Percentiles rank a stretch among this genome's conserved stretches.
phyloP scores from a whole-genome alignment of 768 basidiomycete genomes.

The Hygrophorus russula region DNA sequence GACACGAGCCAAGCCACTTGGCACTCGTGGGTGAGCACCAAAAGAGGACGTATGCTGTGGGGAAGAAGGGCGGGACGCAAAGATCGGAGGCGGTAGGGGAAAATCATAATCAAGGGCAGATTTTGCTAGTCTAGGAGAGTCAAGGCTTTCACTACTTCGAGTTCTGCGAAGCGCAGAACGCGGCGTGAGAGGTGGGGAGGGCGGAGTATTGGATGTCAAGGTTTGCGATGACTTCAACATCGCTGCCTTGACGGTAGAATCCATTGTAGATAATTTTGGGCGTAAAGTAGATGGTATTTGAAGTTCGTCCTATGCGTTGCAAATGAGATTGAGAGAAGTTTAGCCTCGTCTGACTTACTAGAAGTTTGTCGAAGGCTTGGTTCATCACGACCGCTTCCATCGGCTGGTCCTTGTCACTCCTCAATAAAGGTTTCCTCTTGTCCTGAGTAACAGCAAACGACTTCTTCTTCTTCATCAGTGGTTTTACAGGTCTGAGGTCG shows the following conservation, averaged over 20 bases:
- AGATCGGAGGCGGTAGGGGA: conserved; percentile 24
- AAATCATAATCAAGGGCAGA: conserved; percentile 27
- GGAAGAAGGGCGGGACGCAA: conserved; percentile 27
- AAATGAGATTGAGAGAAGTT: neutral
- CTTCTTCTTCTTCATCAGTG: conserved; percentile 17
- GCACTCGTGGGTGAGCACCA: conserved; percentile 22
- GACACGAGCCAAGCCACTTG: conserved; percentile 44
- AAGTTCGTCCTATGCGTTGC: conserved; percentile 58
- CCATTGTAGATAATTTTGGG: conserved; percentile 72
- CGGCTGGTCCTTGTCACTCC: conserved; percentile 23
- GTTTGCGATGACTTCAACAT: conserved; percentile 83
- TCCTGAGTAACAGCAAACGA: conserved; percentile 21
- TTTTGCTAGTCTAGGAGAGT: conserved; percentile 38
- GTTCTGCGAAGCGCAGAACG: conserved; percentile 49
- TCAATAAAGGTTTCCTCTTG: conserved; percentile 32
- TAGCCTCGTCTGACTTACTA: conserved; percentile 38
- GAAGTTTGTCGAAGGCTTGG: conserved; percentile 68
- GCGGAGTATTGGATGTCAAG: conserved; percentile 31
- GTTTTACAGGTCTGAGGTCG: conserved; percentile 7
- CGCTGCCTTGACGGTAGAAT: conserved; percentile 77
- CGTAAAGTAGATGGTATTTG: conserved; percentile 75
- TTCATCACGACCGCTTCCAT: conserved; percentile 32
- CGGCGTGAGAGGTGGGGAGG: conserved; percentile 34
- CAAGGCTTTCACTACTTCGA: conserved; percentile 63
- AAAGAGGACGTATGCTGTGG: conserved; percentile 29